Conservation (phyloP, 306 rosid species). For the Quillaja saponaria region DNA sequence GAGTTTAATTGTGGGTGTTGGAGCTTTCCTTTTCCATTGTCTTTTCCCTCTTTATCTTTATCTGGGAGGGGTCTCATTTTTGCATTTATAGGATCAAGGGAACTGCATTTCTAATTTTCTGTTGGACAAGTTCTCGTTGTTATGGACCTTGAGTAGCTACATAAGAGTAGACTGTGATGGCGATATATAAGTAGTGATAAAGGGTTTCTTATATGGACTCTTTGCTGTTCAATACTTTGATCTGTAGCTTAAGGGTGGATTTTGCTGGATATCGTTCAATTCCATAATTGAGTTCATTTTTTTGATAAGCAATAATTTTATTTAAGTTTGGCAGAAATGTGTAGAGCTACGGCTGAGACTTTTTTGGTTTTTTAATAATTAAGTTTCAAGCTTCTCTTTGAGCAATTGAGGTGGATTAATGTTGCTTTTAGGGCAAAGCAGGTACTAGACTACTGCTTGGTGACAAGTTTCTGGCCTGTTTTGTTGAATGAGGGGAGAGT, state of each 20-base stretch:
- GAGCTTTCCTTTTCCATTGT: conserved; percentile 4
- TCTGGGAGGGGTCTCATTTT: background rate
- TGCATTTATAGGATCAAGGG: too few species aligned
- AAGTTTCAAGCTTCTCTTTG: too few species aligned
- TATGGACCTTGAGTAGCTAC: background rate
- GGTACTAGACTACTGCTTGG: too few species aligned
- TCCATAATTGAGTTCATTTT: too few species aligned
- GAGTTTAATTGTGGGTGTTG: conserved; percentile 13
- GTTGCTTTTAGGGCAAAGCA: too few species aligned
- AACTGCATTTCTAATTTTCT: background rate
- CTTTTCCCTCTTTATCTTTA: conserved; percentile 1
- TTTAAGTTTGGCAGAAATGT: too few species aligned
- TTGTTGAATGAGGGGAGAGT: too few species aligned
- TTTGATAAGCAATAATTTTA: too few species aligned
- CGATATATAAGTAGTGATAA: background rate
- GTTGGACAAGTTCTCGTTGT: conserved; percentile 3
- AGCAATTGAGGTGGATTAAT: too few species aligned
- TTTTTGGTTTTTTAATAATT: too few species aligned
- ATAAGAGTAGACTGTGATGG: background rate
- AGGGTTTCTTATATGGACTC: background rate
- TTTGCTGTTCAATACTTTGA: background rate
- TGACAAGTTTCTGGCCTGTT: too few species aligned
- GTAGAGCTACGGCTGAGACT: too few species aligned
- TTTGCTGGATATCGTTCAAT: background rate
- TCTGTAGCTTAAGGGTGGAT: background rate